Evolutionary conservation across 257 asterid genomes (phyloP).

Genomic region (Cynanchum wilfordii): DNA sequence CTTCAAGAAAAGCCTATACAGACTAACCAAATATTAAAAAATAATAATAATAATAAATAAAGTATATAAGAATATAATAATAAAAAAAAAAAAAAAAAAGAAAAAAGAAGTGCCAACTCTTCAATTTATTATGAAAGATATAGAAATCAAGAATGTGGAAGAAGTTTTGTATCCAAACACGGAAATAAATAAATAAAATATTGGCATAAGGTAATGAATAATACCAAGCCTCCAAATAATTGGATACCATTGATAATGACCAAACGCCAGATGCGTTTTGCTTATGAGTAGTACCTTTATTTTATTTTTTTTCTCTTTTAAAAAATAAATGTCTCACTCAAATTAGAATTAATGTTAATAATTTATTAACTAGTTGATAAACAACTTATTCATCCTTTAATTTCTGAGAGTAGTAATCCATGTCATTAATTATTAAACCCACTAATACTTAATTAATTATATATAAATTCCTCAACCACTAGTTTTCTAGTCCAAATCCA

Average conservation of each 20-base stretch:
- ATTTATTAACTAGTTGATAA: too few relatives aligned
- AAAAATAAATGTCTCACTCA: conserved; percentile 17
- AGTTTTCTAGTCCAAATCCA: too few relatives aligned
- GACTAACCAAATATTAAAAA: too few relatives aligned
- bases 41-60: too few relatives aligned
- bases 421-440: too few relatives aligned
- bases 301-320: neutral
- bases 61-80: too few relatives aligned
- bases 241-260: conserved; percentile 32
- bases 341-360: neutral
- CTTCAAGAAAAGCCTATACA: neutral
- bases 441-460: too few relatives aligned
- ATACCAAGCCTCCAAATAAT: conserved; percentile 1
- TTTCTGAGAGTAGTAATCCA: too few relatives aligned
- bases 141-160: neutral
- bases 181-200: neutral
- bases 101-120: neutral
- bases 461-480: too few relatives aligned
- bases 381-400: too few relatives aligned
- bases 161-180: neutral
- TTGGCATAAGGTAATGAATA: neutral
- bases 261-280: neutral
- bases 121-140: neutral
- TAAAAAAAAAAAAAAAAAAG: neutral
- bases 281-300: neutral